phyloP scores from a whole-genome alignment of 768 basidiomycete genomes.

The Plicaturopsis crispa region DNA sequence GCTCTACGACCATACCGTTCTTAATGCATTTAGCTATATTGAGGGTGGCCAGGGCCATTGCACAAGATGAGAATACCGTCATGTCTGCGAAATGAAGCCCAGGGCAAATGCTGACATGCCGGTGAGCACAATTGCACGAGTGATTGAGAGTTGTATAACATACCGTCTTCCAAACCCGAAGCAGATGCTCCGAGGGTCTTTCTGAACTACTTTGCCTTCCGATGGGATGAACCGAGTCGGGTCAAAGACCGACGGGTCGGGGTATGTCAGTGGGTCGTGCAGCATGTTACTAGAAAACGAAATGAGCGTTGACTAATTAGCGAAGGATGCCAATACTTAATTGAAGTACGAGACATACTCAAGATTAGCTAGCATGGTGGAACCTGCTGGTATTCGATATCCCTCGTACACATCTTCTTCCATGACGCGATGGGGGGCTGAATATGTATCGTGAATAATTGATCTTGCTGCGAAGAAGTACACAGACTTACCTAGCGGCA shows the following conservation, averaged over 20 bases:
- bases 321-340: too few species aligned
- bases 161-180: conserved; percentile 20
- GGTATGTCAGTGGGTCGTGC: background rate
- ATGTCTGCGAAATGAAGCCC: conserved; percentile 18
- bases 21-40: conserved; percentile 16
- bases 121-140: background rate
- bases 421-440: conserved; percentile 13
- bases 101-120: conserved; percentile 11
- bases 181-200: conserved; percentile 11
- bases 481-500: too few species aligned
- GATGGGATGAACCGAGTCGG: background rate
- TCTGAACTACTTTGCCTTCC: background rate
- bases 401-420: conserved; percentile 28
- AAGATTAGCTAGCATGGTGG: conserved; percentile 18
- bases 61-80: conserved; percentile 19
- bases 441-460: too few species aligned
- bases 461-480: too few species aligned
- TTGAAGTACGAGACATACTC: conserved; percentile 19
- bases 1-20: conserved; percentile 15
- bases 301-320: too few species aligned
- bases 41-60: conserved; percentile 20
- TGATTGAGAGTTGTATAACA: background rate
- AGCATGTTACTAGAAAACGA: too few species aligned
- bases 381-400: conserved; percentile 18
- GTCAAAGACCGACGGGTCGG: background rate